These are phyloP conservation scores for Melocanna baccifera DNA, from an alignment of 176 grass and related monocot genomes.

Conservation along the genomic window DNA sequence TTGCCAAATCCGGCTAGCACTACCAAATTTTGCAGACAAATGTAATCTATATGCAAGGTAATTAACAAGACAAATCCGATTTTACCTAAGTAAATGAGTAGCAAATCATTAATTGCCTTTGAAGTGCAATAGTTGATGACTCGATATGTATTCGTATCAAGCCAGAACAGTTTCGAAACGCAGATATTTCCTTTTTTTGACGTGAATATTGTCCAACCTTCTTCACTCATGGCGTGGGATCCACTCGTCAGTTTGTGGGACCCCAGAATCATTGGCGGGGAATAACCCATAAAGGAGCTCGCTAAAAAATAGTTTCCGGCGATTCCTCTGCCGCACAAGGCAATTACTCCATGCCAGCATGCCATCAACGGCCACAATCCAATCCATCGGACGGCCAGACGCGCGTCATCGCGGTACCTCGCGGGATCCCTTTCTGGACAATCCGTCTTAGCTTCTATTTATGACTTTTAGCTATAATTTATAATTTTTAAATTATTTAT, in stretches of 20 bases:
- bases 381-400: neutral
- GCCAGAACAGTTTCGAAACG: neutral
- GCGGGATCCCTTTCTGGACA: constrained; percentile 40
- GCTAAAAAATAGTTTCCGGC: constrained; percentile 12
- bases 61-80: neutral
- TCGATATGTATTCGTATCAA: neutral
- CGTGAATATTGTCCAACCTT: neutral
- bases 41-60: too few relatives aligned
- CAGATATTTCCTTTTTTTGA: neutral
- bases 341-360: neutral
- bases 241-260: neutral
- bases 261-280: neutral
- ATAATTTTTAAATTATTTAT: too few relatives aligned
- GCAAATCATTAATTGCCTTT: neutral
- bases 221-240: neutral
- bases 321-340: constrained; percentile 10
- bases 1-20: too few relatives aligned
- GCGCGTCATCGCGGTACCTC: neutral
- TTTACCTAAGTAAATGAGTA: neutral
- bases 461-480: too few relatives aligned
- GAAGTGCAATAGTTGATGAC: neutral
- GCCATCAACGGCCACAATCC: neutral
- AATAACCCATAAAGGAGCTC: constrained; percentile 1
- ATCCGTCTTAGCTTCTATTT: too few relatives aligned
- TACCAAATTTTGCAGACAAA: too few relatives aligned